Evolutionary conservation across 441 rosid species (phyloP).

Genomic region (Adansonia madagascariensis): DNA sequence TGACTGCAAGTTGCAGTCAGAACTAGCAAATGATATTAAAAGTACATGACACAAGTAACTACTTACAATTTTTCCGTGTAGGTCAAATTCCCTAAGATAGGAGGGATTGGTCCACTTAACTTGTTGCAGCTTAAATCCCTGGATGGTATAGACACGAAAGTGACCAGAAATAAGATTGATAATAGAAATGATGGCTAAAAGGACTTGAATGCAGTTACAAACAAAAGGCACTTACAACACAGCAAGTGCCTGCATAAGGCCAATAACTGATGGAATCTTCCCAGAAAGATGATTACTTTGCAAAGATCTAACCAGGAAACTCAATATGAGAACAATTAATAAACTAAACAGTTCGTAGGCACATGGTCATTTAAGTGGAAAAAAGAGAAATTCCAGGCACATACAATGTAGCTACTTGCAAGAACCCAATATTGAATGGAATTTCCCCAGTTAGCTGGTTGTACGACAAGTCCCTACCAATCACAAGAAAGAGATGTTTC

Average conservation of each 20-base stretch:
- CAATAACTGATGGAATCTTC: constrained; percentile 83
- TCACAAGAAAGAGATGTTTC: constrained; percentile 16
- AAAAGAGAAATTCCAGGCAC: constrained; percentile 29
- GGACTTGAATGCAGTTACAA: not conserved
- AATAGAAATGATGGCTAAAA: not conserved
- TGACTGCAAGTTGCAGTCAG: not conserved
- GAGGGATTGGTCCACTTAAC: constrained; percentile 83
- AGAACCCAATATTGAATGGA: constrained; percentile 93
- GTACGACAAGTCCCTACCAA: constrained; percentile 87
- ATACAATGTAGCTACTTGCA: constrained; percentile 96
- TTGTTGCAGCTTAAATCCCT: constrained; percentile 89
- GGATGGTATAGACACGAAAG: constrained; percentile 22
- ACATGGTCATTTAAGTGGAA: not conserved
- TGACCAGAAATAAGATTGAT: not conserved
- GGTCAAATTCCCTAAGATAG: constrained; percentile 81
- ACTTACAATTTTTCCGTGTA: constrained; percentile 88
- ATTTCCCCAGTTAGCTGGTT: constrained; percentile 84
- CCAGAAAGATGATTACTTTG: constrained; percentile 88
- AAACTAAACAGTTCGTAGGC: not conserved
- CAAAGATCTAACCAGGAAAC: constrained; percentile 62
- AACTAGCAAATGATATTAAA: not conserved
- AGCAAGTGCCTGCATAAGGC: constrained; percentile 98
- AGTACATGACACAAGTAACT: constrained; percentile 6
- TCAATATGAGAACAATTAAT: constrained; percentile 12
- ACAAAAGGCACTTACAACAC: constrained; percentile 68